Conservation (phyloP, 495 filamentous ascomycete genomes). For the Glonium stellatum region DNA sequence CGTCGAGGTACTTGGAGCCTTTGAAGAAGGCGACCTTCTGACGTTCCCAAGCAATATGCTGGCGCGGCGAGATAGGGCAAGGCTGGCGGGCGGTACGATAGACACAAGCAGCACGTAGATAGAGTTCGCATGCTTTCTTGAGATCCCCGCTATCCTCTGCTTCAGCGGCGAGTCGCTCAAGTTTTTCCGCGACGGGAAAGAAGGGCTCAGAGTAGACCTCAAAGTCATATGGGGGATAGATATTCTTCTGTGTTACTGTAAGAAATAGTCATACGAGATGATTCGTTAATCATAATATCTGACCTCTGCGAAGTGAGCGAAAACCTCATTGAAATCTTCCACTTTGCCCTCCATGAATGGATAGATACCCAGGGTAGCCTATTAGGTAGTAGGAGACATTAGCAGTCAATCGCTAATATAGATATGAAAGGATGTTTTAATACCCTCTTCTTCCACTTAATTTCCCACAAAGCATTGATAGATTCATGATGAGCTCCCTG, state of each 20-base stretch:
- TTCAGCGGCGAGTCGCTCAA: slow-evolving; percentile 8
- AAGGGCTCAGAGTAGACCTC: slow-evolving; percentile 18
- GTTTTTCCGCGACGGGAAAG: slow-evolving; percentile 15
- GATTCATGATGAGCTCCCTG: slow-evolving; percentile 11
- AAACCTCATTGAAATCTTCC: slow-evolving; percentile 21
- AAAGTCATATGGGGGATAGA: slow-evolving; percentile 14
- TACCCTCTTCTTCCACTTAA: slow-evolving; percentile 25
- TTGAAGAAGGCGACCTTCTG: slow-evolving; percentile 17
- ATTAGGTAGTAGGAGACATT: background rate
- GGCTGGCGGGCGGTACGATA: slow-evolving; percentile 20
- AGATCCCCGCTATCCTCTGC: slow-evolving; percentile 11
- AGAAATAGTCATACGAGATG: background rate
- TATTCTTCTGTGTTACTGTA: slow-evolving; percentile 7
- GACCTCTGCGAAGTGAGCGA: slow-evolving; percentile 17
- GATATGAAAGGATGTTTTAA: background rate
- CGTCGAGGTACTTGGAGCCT: slow-evolving; percentile 3
- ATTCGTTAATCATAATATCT: background rate
- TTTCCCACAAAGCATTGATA: slow-evolving; percentile 20
- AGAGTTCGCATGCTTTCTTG: slow-evolving; percentile 16
- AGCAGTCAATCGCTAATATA: background rate
- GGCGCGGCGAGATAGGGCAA: slow-evolving; percentile 9
- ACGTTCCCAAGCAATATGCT: slow-evolving; percentile 4
- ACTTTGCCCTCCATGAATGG: slow-evolving; percentile 26
- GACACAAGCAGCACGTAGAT: slow-evolving; percentile 23
- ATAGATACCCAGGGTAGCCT: slow-evolving; percentile 21